These are phyloP conservation scores for Malassezia globosa DNA, from an alignment of 1,284 basidiomycete genomes.

Conservation along the genomic window DNA sequence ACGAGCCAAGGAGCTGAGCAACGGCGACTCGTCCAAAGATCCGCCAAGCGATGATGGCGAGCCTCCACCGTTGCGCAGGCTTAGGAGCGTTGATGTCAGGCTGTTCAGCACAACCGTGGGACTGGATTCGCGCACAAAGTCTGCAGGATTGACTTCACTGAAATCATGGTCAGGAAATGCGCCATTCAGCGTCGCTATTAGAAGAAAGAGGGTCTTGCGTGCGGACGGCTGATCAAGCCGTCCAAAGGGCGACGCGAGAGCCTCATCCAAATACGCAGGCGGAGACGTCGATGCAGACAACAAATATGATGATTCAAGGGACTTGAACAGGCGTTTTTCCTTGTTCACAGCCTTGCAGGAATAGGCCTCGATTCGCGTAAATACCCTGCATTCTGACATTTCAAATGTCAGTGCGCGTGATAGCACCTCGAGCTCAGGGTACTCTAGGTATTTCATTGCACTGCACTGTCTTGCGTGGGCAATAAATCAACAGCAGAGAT, in stretches of 20 bases:
- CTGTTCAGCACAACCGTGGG: constrained; percentile 41
- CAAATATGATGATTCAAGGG: constrained; percentile 52
- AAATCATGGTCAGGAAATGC: constrained; percentile 98
- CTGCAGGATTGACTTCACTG: constrained; percentile 75
- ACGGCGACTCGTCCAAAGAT: constrained; percentile 31
- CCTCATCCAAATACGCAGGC: constrained; percentile 38
- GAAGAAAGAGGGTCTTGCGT: constrained; percentile 78
- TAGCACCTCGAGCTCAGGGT: constrained; percentile 65
- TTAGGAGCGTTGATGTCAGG: constrained; percentile 40
- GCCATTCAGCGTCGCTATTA: constrained; percentile 90
- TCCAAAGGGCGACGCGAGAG: constrained; percentile 45
- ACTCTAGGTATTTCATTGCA: constrained; percentile 80
- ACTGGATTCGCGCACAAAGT: constrained; percentile 60
- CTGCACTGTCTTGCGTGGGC: too few species aligned
- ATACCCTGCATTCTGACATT: constrained; percentile 76
- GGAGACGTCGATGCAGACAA: constrained; percentile 39
- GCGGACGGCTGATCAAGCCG: constrained; percentile 52
- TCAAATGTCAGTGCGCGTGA: constrained; percentile 62
- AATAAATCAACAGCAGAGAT: too few species aligned
- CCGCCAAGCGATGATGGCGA: constrained; percentile 34
- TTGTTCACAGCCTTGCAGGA: constrained; percentile 93
- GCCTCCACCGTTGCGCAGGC: constrained; percentile 28
- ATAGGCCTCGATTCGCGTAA: constrained; percentile 90
- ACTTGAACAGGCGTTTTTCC: constrained; percentile 90
- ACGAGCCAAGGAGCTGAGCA: constrained; percentile 17